Evolutionary conservation across 2,329 filamentous ascomycete species (phyloP).

Genomic region (Botrytis sinoallii): DNA sequence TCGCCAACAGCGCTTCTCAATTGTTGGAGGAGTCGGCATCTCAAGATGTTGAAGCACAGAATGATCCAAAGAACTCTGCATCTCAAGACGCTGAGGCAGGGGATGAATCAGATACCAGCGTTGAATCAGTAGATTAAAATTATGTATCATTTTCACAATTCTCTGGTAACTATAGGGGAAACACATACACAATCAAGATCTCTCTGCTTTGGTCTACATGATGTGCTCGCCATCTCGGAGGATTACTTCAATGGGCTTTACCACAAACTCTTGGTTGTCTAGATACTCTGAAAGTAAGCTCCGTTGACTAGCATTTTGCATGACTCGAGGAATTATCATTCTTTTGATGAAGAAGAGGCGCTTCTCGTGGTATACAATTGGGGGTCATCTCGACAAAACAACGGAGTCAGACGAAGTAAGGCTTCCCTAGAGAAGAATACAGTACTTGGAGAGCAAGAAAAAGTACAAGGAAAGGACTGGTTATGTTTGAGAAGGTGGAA

Average conservation of each 20-base stretch:
- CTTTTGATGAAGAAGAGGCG: not conserved
- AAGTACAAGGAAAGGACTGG: not conserved
- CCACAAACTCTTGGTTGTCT: not conserved
- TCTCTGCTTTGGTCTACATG: not conserved
- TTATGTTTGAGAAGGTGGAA: not conserved
- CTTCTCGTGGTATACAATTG: not conserved
- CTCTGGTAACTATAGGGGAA: too few relatives aligned
- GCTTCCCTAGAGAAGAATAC: not conserved
- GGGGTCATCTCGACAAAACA: not conserved
- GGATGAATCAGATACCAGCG: not conserved
- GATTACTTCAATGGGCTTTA: not conserved
- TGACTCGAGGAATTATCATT: not conserved
- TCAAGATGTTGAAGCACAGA: not conserved
- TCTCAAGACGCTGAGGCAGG: not conserved
- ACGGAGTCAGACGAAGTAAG: not conserved
- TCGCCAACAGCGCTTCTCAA: not conserved
- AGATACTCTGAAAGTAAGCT: not conserved
- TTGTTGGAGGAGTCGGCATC: not conserved
- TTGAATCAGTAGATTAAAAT: not conserved
- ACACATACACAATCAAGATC: not conserved
- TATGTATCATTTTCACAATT: not conserved
- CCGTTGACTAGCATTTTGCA: not conserved
- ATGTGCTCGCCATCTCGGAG: not conserved
- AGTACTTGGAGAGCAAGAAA: not conserved
- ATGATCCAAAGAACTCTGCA: not conserved